Evolutionary conservation across 2,329 filamentous ascomycete species (phyloP), one percentile per base, ranked within the genome.

Genomic region (Fusarium sp.): DNA sequence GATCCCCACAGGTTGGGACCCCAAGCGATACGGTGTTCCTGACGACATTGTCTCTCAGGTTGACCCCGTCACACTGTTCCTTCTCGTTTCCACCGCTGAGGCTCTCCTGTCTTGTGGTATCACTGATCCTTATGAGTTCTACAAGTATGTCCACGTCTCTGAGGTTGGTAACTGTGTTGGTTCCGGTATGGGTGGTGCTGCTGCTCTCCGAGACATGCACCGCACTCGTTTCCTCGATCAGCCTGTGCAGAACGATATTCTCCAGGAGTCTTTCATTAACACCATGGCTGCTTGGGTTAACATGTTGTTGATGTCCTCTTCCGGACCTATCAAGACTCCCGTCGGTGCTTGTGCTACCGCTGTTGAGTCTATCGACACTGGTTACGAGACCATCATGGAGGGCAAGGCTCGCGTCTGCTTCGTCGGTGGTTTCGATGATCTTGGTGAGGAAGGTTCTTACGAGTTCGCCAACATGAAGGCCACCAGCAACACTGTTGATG

Each of bases 391-490:
- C 26, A 99, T 99, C 78, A 90, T 98, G 76, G 95, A 98, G 81
- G 96, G 96, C 82, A 99, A 99, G 87, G 96, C 97, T 64, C 93
- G 94, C 54, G 89, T 99, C 77, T 98, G 95, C 87, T 91, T 99
- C 72, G 97, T 99, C 63, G 96, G 96, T 88, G 96, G 96, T 74
- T 98, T 99, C 77, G 96, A 99, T 84, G 97, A 99, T 83, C 98
- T 99, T 85, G 94, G 97, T 77, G 96, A 99, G 83, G 96, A 99
- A 83, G 97, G 96, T 54, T 99, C 96, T 2, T 99, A 98, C 78
- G 96, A 99, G 82, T 99, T 99, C 80, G 96, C 96, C 85, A 99
- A 99, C 86, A 99, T 99, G 96, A 97, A 97, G 84, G 96, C 96
- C 63, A 99, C 96, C 58, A 98, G 94, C 88, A 99, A 98, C 78